Evolutionary conservation across 495 filamentous ascomycete species (phyloP), one percentile per base, ranked within the genome.

Genomic region (Friedmanniomyces simplex): DNA sequence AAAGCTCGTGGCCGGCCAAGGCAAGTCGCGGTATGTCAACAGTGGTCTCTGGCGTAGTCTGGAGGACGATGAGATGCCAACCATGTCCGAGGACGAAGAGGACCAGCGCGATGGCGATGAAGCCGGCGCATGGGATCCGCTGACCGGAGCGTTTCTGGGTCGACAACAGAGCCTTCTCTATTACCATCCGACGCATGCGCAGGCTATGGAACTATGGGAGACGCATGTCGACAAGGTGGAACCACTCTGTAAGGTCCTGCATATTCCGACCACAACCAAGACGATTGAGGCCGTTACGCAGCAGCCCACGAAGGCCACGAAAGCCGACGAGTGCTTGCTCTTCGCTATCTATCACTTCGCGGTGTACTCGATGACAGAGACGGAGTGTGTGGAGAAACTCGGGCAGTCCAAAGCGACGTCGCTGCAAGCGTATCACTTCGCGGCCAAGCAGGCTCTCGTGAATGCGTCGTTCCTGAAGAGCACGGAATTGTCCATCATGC

Each of bases 291-390:
- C 41, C 22, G 55, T 53, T 4, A 48, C 58, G 3, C 22, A 34
- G 13, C 41, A 62, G n/a, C 54, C 59, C 7, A 46, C 37, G 32
- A 41, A 11, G 6, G 48, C 51, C 0, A 37, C 57, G 5, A 58
- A 57, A 57, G 50, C 58, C 48, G 51, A 50, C 12, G 64, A 66
- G 37, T 64, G 63, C 10, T 28, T 66, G 42, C 34, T 66, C n/a
- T 66, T 61, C 34, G 48, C 61, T 20, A 54, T 61, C 24, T 66
- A 63, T 28, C 55, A 57, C 42, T 60, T 62, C 41, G 61, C 61
- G 22, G 55, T 66, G 4, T 25, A 41, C 1, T 21, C 58, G 12
- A 49, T 63, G 45, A 52, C 39, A 2, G 58, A 61, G 14, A 50
- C 50, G 13, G 57, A 66, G 30, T 63, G 64, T 50, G 7, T 25